phyloP scores from a whole-genome alignment of 164 flowering plant species.

The Nelumbo lutea region DNA sequence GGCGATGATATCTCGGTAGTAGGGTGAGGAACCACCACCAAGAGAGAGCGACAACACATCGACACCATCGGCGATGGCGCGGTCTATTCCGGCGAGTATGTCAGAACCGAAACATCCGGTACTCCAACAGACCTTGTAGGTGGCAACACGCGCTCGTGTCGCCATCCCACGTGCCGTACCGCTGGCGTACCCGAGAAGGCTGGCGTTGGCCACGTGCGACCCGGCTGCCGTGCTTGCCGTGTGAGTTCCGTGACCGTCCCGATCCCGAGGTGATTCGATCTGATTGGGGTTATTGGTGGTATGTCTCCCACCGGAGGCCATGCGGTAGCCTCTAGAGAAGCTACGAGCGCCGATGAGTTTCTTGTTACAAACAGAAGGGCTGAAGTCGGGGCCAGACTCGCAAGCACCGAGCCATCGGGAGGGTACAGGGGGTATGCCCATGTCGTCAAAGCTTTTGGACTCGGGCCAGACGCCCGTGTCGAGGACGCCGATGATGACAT shows the following conservation, averaged over 20 bases:
- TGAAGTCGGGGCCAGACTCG: conserved; percentile 52
- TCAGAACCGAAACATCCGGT: conserved; percentile 3
- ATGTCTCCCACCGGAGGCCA: conserved; percentile 38
- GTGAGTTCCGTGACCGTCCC: conserved; percentile 8
- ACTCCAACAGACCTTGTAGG: conserved; percentile 8
- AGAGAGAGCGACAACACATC: conserved; percentile 19
- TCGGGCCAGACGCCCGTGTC: conserved; percentile 48
- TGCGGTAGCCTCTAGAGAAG: conserved; percentile 59
- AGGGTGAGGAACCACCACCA: not conserved
- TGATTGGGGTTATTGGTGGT: conserved; percentile 22
- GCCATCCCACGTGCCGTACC: conserved; percentile 15
- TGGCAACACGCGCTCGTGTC: conserved; percentile 7
- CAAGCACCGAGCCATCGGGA: conserved; percentile 62
- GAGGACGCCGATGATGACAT: conserved; percentile 64
- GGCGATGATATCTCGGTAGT: conserved; percentile 5
- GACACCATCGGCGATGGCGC: conserved; percentile 21
- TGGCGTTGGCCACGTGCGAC: not conserved
- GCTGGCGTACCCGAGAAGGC: conserved; percentile 3
- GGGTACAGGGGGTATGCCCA: conserved; percentile 51
- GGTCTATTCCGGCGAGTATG: conserved; percentile 19
- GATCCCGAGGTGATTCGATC: conserved; percentile 32
- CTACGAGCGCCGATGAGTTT: conserved; percentile 79
- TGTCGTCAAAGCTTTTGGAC: conserved; percentile 51
- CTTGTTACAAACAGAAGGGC: conserved; percentile 48
- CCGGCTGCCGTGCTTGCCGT: conserved; percentile 1